Conservation (phyloP, 1,284 basidiomycete species). For the Cutaneotrichosporon sp. region DNA sequence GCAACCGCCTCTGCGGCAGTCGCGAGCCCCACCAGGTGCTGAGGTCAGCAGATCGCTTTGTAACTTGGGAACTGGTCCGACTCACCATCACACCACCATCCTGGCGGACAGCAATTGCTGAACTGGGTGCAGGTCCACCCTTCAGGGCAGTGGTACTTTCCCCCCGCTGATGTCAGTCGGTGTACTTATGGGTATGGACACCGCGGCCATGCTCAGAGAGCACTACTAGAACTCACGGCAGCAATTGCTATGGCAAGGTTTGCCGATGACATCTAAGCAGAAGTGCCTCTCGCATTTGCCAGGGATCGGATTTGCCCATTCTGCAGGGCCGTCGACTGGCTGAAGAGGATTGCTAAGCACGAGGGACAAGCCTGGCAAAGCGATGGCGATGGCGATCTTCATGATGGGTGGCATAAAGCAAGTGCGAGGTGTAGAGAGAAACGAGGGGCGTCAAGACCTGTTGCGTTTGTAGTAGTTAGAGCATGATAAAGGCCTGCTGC, state of each 20-base stretch:
- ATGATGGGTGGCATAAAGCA: no score
- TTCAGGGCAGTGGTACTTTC: background rate
- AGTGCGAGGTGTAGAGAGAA: no score
- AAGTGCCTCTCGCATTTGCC: background rate
- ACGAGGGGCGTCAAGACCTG: no score
- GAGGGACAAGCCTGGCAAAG: no score
- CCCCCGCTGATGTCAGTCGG: background rate
- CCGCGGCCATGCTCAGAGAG: no score
- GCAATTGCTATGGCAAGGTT: background rate
- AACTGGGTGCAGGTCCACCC: background rate
- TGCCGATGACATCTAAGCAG: background rate
- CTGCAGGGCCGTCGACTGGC: no score
- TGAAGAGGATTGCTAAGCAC: no score
- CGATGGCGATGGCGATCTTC: no score
- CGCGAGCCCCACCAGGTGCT: background rate
- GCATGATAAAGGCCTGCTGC: no score
- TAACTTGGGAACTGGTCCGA: background rate
- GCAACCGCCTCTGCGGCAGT: background rate
- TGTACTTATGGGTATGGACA: no score
- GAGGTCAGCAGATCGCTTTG: background rate
- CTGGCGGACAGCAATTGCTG: background rate
- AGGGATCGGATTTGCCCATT: no score
- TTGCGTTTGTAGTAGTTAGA: no score
- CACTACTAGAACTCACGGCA: background rate
- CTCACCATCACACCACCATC: conserved; percentile 1